phyloP scores from a whole-genome alignment of 306 rosid species.

The Quercus wislizeni region DNA sequence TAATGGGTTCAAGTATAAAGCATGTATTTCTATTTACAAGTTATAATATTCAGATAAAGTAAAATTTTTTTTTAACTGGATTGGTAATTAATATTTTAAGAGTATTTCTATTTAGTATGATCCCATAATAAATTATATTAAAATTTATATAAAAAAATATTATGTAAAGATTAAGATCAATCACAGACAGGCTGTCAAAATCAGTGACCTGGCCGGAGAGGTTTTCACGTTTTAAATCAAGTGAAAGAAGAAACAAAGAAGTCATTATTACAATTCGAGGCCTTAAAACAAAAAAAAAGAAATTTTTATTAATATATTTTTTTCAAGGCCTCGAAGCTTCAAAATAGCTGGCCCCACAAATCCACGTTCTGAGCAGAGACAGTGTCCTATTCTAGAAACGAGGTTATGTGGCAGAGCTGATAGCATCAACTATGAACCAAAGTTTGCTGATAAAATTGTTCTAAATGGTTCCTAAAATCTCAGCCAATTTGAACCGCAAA shows the following conservation, averaged over 20 bases:
- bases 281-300: too few species aligned
- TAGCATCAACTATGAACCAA: background rate
- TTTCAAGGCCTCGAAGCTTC: too few species aligned
- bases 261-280: background rate
- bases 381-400: background rate
- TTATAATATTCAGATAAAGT: too few species aligned
- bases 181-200: background rate
- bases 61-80: too few species aligned
- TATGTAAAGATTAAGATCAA: too few species aligned
- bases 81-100: too few species aligned
- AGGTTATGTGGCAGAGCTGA: background rate
- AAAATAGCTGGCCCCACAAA: background rate
- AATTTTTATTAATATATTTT: too few species aligned
- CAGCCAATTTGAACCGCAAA: constrained; percentile 7
- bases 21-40: too few species aligned
- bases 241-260: background rate
- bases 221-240: background rate
- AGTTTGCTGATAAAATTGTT: background rate
- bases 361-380: background rate
- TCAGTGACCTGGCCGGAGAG: background rate
- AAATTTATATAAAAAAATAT: too few species aligned
- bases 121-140: too few species aligned
- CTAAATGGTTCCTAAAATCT: background rate
- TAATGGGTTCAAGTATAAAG: too few species aligned
- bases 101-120: too few species aligned